Base-by-base conservation (phyloP, 1,284 basidiomycete genomes). In the Pseudozyma tsukubaensis region DNA sequence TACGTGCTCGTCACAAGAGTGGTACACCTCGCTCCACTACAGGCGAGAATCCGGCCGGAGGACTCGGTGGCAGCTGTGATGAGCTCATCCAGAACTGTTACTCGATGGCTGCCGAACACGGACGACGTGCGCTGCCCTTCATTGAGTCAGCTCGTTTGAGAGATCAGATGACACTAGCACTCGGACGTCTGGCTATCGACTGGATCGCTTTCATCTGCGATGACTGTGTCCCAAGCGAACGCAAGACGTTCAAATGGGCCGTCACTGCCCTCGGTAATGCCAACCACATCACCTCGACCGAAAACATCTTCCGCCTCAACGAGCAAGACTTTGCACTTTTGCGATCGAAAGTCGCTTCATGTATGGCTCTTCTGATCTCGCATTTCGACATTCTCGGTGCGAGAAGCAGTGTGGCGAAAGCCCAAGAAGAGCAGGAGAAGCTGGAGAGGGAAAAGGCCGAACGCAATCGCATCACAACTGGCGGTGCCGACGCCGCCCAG, bases 161-260 rank as follows among this genome's bases (percentile, higher is more conserved):
- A 16, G 68, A 72, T 21, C 79, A 79, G 49, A 79, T 84, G 69
- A 82, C 77, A n/a, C 59, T 82, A 13, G 76, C 77, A 5, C 61
- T 84, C 1, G 81, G 69, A 11, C 72, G 72, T 14, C 77, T 83
- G 13, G 73, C 83, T 7, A 82, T 84, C 57, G 81, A 84, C 52
- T 99, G 97, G 97, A 93, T 99, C 29, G 91, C 93, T 29, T 99
- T 99, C 87, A 97, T 99, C 72, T 97, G 94, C 85, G 95, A 98
- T 83, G 94, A 96, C 80, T 99, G 97, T 86, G 93, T 97, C 79
- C 94, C 94, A 1, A 92, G 94, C 47, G 96, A 99, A 84, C 90
- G 94, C 67, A 94, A 92, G 85, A 99, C 95, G 0, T 99, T 99
- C 89, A 92, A 93, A 83, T 99, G 96, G 94, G 96, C 97, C 1